phyloP scores from a whole-genome alignment of 805 yeast genomes.

The Myxozyma geophila region DNA sequence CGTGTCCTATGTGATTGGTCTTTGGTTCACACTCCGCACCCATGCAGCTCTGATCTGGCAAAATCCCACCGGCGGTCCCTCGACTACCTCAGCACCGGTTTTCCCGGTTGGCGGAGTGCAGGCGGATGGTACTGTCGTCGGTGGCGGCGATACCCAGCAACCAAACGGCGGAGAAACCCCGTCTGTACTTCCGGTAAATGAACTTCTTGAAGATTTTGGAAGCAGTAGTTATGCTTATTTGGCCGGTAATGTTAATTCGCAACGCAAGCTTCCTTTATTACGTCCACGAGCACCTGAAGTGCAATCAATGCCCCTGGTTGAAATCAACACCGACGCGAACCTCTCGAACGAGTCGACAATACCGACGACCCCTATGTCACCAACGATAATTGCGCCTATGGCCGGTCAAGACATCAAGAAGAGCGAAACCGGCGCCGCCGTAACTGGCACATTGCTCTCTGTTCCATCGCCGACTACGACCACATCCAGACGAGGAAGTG shows the following conservation, averaged over 20 bases:
- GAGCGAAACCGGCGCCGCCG: neutral
- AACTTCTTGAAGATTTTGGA: slow-evolving; percentile 15
- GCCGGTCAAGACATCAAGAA: slow-evolving; percentile 1
- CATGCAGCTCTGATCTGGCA: slow-evolving; percentile 95
- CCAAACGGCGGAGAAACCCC: slow-evolving; percentile 12
- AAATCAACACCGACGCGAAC: slow-evolving; percentile 8
- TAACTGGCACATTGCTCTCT: neutral
- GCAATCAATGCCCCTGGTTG: slow-evolving; percentile 29
- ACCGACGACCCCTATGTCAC: neutral
- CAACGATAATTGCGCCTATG: slow-evolving; percentile 5
- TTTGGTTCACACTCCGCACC: slow-evolving; percentile 90
- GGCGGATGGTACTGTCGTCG: slow-evolving; percentile 7
- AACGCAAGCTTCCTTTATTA: slow-evolving; percentile 27
- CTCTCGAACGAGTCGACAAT: neutral
- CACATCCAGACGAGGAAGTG: slow-evolving; percentile 20
- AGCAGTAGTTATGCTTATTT: neutral
- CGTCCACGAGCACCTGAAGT: slow-evolving; percentile 14
- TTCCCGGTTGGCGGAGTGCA: slow-evolving; percentile 9
- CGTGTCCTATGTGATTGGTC: slow-evolving; percentile 82
- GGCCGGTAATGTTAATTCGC: slow-evolving; percentile 10
- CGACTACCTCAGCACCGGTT: slow-evolving; percentile 21
- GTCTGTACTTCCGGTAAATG: slow-evolving; percentile 30
- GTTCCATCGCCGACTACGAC: slow-evolving; percentile 13
- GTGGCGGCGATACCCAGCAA: neutral
- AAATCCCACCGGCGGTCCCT: slow-evolving; percentile 22